Percentiles rank a stretch among this genome's conserved stretches.
phyloP scores from a whole-genome alignment of 352 stramenopile genomes.

The Globisporangium carolinianum region DNA sequence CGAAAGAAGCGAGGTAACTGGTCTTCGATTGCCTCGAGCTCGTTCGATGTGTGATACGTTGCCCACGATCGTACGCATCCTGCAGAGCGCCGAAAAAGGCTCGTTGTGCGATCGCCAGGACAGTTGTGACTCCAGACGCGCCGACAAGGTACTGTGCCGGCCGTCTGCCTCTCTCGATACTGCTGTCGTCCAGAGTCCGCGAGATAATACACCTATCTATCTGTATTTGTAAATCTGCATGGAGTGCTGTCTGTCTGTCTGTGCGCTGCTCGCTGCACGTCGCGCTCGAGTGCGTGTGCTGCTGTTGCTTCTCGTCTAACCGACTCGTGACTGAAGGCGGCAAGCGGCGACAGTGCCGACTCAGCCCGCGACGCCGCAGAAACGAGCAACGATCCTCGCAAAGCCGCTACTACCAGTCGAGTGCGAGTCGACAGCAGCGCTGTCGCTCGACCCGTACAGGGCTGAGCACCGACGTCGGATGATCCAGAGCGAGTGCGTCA shows the following conservation, averaged over 20 bases:
- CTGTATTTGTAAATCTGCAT: slow-evolving; percentile 9
- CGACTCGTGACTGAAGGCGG: slow-evolving; percentile 6
- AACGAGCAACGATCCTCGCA: slow-evolving; percentile 1
- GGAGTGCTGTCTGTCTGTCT: slow-evolving; percentile 1
- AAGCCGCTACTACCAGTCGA: slow-evolving; percentile 1
- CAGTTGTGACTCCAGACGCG: slow-evolving; percentile 17
- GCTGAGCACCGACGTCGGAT: slow-evolving; percentile 36
- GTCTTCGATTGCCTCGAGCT: not conserved
- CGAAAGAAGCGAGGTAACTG: slow-evolving; percentile 29
- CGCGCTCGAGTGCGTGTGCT: not conserved
- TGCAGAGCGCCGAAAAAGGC: slow-evolving; percentile 23
- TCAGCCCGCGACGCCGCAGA: slow-evolving; percentile 1
- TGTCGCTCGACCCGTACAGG: slow-evolving; percentile 48
- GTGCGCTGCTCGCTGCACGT: not conserved
- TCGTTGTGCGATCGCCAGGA: slow-evolving; percentile 14
- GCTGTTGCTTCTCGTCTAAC: not conserved
- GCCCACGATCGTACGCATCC: slow-evolving; percentile 14
- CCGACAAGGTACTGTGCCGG: slow-evolving; percentile 29
- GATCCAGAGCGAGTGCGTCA: slow-evolving; percentile 32
- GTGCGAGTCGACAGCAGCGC: not conserved
- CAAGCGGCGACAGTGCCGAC: not conserved
- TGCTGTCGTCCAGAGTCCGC: slow-evolving; percentile 1
- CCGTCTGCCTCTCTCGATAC: not conserved
- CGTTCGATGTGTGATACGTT: slow-evolving; percentile 1
- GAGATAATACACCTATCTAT: slow-evolving; percentile 19